Conservation (phyloP, 805 yeast species). For the Saturnispora sekii region DNA sequence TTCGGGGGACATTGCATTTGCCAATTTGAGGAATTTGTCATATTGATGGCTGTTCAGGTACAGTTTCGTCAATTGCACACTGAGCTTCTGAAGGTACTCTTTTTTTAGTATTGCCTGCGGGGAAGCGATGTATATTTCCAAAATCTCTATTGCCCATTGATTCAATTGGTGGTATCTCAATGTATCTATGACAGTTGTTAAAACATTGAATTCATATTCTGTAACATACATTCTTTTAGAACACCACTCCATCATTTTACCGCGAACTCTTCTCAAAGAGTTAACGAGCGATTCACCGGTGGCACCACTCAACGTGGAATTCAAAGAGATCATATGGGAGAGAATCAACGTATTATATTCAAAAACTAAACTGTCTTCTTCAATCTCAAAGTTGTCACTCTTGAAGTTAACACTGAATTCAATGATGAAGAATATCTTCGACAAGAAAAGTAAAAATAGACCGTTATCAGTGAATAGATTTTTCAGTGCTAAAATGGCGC, state of each 20-base stretch:
- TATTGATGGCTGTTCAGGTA: background rate
- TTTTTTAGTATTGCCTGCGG: background rate
- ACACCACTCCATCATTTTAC: conserved; percentile 5
- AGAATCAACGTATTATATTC: conserved; percentile 13
- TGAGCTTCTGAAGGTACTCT: background rate
- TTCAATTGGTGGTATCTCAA: conserved; percentile 19
- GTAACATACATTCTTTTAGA: background rate
- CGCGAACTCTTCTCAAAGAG: conserved; percentile 1
- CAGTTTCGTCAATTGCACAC: background rate
- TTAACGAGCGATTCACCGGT: background rate
- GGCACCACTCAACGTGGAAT: background rate
- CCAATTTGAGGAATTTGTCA: background rate
- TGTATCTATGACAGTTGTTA: conserved; percentile 17
- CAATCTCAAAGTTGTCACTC: conserved; percentile 13
- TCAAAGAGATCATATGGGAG: conserved; percentile 18
- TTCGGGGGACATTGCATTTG: background rate
- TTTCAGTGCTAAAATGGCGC: conserved; percentile 19
- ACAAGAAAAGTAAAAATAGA: conserved; percentile 23
- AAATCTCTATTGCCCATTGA: conserved; percentile 10
- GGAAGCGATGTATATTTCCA: conserved; percentile 9
- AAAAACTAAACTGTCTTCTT: conserved; percentile 10
- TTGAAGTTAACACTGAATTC: conserved; percentile 21
- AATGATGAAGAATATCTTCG: conserved; percentile 18
- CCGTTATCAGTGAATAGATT: conserved; percentile 21
- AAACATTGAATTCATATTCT: conserved; percentile 26